These are phyloP conservation scores for Apostasia shenzhenica DNA, from an alignment of 106 monocot genomes.

Conservation along the genomic window DNA sequence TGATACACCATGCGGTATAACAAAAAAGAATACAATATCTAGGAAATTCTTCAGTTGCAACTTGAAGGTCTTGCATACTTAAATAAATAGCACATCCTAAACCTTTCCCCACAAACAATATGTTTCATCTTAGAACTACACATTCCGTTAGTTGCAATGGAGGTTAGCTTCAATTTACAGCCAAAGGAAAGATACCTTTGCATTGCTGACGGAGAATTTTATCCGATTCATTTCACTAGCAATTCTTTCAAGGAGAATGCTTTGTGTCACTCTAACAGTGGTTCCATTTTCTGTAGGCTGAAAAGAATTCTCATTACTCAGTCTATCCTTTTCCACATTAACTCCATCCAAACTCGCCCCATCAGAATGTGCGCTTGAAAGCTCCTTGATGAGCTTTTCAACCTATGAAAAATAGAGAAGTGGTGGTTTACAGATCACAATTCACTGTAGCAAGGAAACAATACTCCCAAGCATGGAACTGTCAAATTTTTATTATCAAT, in stretches of 20 bases:
- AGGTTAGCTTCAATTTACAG: background rate
- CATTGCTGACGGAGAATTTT: constrained; percentile 75
- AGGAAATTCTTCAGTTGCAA: too few relatives aligned
- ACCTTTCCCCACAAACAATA: too few relatives aligned
- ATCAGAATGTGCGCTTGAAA: constrained; percentile 53
- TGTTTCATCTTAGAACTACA: too few relatives aligned
- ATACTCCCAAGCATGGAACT: too few relatives aligned
- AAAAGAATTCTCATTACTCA: constrained; percentile 18
- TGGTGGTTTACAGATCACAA: too few relatives aligned
- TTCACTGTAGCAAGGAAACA: too few relatives aligned
- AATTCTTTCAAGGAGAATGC: constrained; percentile 93
- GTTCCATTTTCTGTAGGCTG: constrained; percentile 42
- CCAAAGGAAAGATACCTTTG: constrained; percentile 50
- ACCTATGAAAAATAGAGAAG: constrained; percentile 35
- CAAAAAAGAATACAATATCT: too few relatives aligned
- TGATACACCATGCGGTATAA: too few relatives aligned
- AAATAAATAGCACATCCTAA: too few relatives aligned
- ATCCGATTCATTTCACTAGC: constrained; percentile 97
- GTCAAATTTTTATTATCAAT: too few relatives aligned
- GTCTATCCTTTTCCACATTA: constrained; percentile 23
- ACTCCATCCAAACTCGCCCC: constrained; percentile 20
- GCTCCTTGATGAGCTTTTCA: constrained; percentile 87
- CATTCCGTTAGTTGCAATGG: too few relatives aligned
- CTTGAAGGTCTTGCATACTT: too few relatives aligned
- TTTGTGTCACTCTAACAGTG: constrained; percentile 68